Evolutionary conservation across 768 basidiomycete genomes (phyloP), one percentile per base, ranked within the genome.

Genomic region (Rickenella mellea): DNA sequence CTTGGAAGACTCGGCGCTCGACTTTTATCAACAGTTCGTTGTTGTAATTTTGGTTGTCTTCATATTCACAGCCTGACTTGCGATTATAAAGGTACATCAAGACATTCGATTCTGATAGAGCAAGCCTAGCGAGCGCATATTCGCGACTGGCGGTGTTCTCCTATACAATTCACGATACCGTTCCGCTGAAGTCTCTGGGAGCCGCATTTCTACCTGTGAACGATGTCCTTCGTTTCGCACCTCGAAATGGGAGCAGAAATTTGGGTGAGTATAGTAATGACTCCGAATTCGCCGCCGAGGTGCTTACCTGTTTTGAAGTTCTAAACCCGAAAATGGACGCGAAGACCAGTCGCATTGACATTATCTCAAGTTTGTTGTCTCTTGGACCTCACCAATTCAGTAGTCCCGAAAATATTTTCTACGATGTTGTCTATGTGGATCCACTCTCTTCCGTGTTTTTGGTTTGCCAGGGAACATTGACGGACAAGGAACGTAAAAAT

Each of bases 361-460:
- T 62, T 24, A 44, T 39, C 22, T 50, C 51, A 12, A 45, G 51
- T 12, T 33, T 63, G 25, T 39, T 60, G 19, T 39, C 46, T 1
- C 55, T 63, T 25, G 56, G 57, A 29, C 11, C 46, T 12, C 48
- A 63, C 26, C 57, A 61, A 29, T 43, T 40, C 28, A 33, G 38
- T 14, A 31, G n/a, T 36, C 38, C 38, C 7, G 49, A 45, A 4
- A 48, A 48, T 20, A 19, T 61, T 15, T 35, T 52, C 26, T 63
- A 60, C 25, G 61, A 62, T 30, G 55, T 61, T 7, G 48, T 54
- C 33, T 61, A 55, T 43, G 55, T 61, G 15, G 61, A 61, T 20
- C 36, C 39, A 2, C 33, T 39, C 10, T 28, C 48, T 21, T 61
- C 61, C 39, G 54, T 60, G 53, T 52, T 63, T 28, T 51, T 48